A percentile compares a stretch with the other conserved stretches of the same genome.
These are phyloP conservation scores for Raffaelea albimanens DNA, from an alignment of 2,329 filamentous ascomycete species.

Conservation along the genomic window DNA sequence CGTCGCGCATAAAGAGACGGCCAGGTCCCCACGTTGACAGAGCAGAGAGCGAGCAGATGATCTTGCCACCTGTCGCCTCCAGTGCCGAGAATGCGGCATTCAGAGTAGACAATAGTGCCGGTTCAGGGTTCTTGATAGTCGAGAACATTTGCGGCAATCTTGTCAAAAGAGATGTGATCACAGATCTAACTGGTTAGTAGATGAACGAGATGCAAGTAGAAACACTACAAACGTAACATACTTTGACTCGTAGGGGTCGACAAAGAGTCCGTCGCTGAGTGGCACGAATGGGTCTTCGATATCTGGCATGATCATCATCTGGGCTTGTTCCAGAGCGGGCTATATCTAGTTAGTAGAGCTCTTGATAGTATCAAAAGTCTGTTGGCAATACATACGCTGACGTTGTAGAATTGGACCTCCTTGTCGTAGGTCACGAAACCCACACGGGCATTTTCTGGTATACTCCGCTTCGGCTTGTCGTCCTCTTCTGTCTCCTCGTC, in stretches of 20 bases:
- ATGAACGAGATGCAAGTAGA: conserved; percentile 16
- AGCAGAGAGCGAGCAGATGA: conserved; percentile 78
- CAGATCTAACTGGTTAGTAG: conserved; percentile 34
- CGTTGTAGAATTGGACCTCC: conserved; percentile 96
- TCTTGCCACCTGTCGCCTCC: conserved; percentile 80
- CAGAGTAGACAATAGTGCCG: conserved; percentile 74
- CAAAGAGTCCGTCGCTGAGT: conserved; percentile 82
- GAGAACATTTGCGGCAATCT: conserved; percentile 81
- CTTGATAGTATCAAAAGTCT: not conserved
- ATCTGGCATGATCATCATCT: conserved; percentile 98
- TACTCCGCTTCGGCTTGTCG: conserved; percentile 43
- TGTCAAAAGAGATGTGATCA: conserved; percentile 80
- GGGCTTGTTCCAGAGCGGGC: conserved; percentile 71
- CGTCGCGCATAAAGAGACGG: conserved; percentile 74
- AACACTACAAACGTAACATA: conserved; percentile 18
- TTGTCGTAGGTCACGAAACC: conserved; percentile 95
- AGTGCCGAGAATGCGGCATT: conserved; percentile 79
- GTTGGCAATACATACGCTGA: conserved; percentile 51
- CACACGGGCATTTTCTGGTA: conserved; percentile 76
- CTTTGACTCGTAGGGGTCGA: conserved; percentile 86
- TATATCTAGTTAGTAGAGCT: conserved; percentile 20
- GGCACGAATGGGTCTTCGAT: conserved; percentile 94
- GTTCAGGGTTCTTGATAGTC: conserved; percentile 80
- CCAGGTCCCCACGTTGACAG: conserved; percentile 89
- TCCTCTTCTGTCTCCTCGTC: conserved; percentile 38